Evolutionary conservation across 352 stramenopile genomes (phyloP), one percentile per base, ranked within the genome.

Genomic region (Phytopythium oedochilum): DNA sequence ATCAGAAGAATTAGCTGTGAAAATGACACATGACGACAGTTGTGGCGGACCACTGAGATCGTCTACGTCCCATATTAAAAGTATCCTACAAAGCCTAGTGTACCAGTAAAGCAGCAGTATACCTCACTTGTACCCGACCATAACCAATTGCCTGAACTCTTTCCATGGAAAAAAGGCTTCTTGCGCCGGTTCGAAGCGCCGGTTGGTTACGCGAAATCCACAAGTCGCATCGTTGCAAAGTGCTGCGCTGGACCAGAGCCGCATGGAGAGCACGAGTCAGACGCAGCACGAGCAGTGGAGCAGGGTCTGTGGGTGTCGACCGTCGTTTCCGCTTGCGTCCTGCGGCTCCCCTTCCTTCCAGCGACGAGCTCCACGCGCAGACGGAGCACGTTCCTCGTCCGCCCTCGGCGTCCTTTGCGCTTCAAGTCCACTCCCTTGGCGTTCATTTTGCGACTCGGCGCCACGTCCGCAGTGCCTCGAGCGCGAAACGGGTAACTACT

Each of bases 151-250:
- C n/a, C n/a, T n/a, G n/a, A n/a, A n/a, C n/a, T n/a, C n/a, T n/a
- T n/a, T n/a, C n/a, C n/a, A n/a, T n/a, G n/a, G n/a, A n/a, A n/a
- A n/a, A n/a, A n/a, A n/a, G n/a, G n/a, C n/a, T n/a, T n/a, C n/a
- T n/a, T n/a, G n/a, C n/a, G n/a, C n/a, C n/a, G n/a, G n/a, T n/a
- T n/a, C n/a, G n/a, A n/a, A n/a, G n/a, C n/a, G n/a, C n/a, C n/a
- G n/a, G n/a, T n/a, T n/a, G n/a, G 39, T 45, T 45, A 9, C 39
- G 20, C 39, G 39, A 45, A 45, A 45, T 45, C 39, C 39, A 45
- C 39, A 45, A 11, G 39, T 45, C 39, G 39, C 39, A 20, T 45
- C 39, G 39, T 28, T 45, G 39, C 39, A 20, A 9, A 45, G 9
- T 23, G 39, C 39, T 9, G 18, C 32, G 32, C 32, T 7, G 5